Evolutionary conservation across 352 stramenopile species (phyloP), one percentile per base, ranked within the genome.

Genomic region (Elongisporangium anandrum): DNA sequence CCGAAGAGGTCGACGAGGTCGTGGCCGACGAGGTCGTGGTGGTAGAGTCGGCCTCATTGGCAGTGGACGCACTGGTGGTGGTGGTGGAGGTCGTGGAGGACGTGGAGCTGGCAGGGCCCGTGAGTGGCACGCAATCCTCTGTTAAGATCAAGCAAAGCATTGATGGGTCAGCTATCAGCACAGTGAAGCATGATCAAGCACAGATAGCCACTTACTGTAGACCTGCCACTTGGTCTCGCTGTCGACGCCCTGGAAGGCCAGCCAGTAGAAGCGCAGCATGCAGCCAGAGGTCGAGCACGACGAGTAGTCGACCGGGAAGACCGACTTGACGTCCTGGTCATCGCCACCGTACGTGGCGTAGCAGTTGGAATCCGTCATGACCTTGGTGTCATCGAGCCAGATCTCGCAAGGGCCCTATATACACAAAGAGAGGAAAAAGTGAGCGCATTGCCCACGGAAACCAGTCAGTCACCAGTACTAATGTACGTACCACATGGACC

Each of bases 301-400:
- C 34, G 70, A 77, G 29, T 77, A 77, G 64, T 78, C 70, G 49
- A 78, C 60, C 3, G 70, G 70, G 52, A 78, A 74, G 19, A 73
- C 34, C 10, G 68, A 76, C 54, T 76, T 76, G 56, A 76, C 67
- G 54, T 75, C 67, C 39, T 72, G 60, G 64, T 72, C 64, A 24
- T 69, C 56, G 56, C 70, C 70, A 23, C 68, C 68, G 52, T 72
- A 78, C 47, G 59, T 64, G 52, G 48, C 51, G 52, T 63, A 70
- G 59, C 70, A 78, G 45, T 78, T 60, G 24, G 75, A 64, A 6
- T 77, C 57, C 22, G 55, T 57, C 39, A 77, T 47, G 48, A 75
- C 70, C 55, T 60, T 72, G 26, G 57, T 74, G 57, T 77, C 66
- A 26, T 77, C 70, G 3, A 77, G 69, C 69, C 69, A 77, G 24